Conservation (phyloP, 352 stramenopile genomes). For the Sclerospora graminicola region DNA sequence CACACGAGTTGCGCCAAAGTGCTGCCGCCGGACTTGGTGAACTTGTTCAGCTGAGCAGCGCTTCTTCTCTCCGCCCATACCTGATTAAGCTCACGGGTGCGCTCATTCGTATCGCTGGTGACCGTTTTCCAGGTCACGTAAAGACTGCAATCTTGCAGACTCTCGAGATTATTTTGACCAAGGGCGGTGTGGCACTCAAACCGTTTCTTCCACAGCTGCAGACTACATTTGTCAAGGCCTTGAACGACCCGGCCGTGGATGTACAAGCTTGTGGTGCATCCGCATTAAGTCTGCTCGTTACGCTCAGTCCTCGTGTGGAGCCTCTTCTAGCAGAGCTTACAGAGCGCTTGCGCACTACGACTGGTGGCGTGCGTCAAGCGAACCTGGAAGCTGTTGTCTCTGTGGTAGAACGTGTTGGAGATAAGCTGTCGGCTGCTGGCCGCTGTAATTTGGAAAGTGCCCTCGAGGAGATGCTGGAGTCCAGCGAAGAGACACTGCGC, state of each 20-base stretch:
- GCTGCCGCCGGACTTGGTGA: slow-evolving; percentile 94
- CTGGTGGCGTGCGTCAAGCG: slow-evolving; percentile 60
- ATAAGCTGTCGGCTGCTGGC: slow-evolving; percentile 55
- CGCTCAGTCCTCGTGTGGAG: slow-evolving; percentile 91
- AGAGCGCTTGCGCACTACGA: slow-evolving; percentile 58
- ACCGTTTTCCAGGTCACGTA: slow-evolving; percentile 95
- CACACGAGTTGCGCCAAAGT: slow-evolving; percentile 77
- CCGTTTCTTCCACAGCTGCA: slow-evolving; percentile 99
- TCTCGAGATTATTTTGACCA: slow-evolving; percentile 93
- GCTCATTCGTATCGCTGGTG: slow-evolving; percentile 98
- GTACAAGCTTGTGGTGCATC: slow-evolving; percentile 87
- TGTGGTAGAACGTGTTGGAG: slow-evolving; percentile 49
- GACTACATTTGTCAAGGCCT: slow-evolving; percentile 98
- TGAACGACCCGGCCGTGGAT: slow-evolving; percentile 94
- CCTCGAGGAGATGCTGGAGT: slow-evolving; percentile 55
- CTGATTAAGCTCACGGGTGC: slow-evolving; percentile 96
- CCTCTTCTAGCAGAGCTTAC: slow-evolving; percentile 94
- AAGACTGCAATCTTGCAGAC: slow-evolving; percentile 98
- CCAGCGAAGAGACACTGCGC: slow-evolving; percentile 50
- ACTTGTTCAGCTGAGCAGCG: slow-evolving; percentile 90
- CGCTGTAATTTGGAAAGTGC: slow-evolving; percentile 44
- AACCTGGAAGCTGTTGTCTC: slow-evolving; percentile 64
- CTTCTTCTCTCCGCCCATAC: slow-evolving; percentile 87
- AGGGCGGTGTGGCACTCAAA: slow-evolving; percentile 94
- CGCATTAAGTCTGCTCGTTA: slow-evolving; percentile 90